Evolutionary conservation across 75 land plant species (phyloP).

Genomic region (Chamaecyparis obtusa): DNA sequence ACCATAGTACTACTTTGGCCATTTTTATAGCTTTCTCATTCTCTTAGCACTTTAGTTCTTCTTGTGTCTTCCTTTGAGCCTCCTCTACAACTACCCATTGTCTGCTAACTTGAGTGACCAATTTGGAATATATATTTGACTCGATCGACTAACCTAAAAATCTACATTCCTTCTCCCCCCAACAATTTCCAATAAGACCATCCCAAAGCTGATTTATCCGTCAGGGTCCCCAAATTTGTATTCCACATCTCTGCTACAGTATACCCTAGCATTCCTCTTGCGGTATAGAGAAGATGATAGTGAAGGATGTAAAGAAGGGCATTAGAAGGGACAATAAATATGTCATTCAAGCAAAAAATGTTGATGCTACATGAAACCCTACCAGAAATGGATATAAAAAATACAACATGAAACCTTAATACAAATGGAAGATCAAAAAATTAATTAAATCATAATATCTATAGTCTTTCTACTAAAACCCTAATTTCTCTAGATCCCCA

Average conservation of each 20-base stretch:
- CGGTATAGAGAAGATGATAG: background rate
- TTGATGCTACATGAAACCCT: too few species aligned
- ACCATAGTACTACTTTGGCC: slow-evolving; percentile 23
- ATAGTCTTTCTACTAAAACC: too few species aligned
- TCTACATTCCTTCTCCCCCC: slow-evolving; percentile 15
- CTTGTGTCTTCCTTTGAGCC: background rate
- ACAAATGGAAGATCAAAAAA: too few species aligned
- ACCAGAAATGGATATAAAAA: too few species aligned
- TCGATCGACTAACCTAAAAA: background rate
- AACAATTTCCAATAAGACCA: slow-evolving; percentile 27
- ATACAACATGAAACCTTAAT: too few species aligned
- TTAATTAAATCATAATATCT: too few species aligned
- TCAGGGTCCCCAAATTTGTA: background rate
- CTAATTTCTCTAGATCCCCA: too few species aligned
- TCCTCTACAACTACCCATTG: background rate
- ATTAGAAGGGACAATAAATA: too few species aligned
- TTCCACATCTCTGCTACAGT: slow-evolving; percentile 19
- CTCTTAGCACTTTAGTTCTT: background rate
- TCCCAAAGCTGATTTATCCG: slow-evolving; percentile 23
- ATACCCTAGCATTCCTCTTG: slow-evolving; percentile 24
- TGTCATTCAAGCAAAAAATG: too few species aligned
- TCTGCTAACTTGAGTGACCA: background rate
- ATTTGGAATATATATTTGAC: background rate
- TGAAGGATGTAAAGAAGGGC: too few species aligned
- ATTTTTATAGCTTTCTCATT: background rate